These are phyloP conservation scores for Gautieria morchelliformis DNA, from an alignment of 768 basidiomycete species.

Conservation along the genomic window DNA sequence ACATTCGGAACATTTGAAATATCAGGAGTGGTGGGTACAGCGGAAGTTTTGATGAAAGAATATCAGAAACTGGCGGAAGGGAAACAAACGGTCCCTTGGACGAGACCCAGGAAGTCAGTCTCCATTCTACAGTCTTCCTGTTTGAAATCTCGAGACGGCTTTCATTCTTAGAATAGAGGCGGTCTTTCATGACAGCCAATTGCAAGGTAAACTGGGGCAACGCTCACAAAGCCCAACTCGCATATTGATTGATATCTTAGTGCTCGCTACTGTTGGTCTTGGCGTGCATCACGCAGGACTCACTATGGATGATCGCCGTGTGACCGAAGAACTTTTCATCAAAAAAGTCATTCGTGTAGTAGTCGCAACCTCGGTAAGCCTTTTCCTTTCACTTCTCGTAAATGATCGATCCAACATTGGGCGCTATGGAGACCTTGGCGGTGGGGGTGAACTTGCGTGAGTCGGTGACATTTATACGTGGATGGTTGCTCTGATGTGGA, in stretches of 20 bases:
- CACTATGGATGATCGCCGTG: slow-evolving; percentile 56
- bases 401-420: neutral
- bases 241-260: slow-evolving; percentile 23
- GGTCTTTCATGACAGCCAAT: slow-evolving; percentile 56
- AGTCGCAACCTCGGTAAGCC: slow-evolving; percentile 71
- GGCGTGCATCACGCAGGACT: slow-evolving; percentile 92
- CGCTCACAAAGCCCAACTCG: neutral
- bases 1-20: neutral
- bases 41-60: slow-evolving; percentile 66
- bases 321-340: slow-evolving; percentile 66
- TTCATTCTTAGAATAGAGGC: slow-evolving; percentile 39
- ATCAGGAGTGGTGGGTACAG: slow-evolving; percentile 44
- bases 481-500: neutral
- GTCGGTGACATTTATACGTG: slow-evolving; percentile 16
- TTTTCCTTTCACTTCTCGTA: neutral
- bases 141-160: neutral
- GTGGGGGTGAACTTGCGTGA: slow-evolving; percentile 93
- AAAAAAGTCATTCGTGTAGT: slow-evolving; percentile 56
- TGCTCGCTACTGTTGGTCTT: slow-evolving; percentile 62
- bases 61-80: slow-evolving; percentile 48
- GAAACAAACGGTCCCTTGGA: slow-evolving; percentile 58
- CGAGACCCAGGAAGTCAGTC: slow-evolving; percentile 41
- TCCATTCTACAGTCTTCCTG: neutral
- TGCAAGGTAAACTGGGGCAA: slow-evolving; percentile 39
- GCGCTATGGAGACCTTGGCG: slow-evolving; percentile 64